These are phyloP conservation scores for Spiraea crenata DNA, from an alignment of 331 rosid species.

Conservation along the genomic window DNA sequence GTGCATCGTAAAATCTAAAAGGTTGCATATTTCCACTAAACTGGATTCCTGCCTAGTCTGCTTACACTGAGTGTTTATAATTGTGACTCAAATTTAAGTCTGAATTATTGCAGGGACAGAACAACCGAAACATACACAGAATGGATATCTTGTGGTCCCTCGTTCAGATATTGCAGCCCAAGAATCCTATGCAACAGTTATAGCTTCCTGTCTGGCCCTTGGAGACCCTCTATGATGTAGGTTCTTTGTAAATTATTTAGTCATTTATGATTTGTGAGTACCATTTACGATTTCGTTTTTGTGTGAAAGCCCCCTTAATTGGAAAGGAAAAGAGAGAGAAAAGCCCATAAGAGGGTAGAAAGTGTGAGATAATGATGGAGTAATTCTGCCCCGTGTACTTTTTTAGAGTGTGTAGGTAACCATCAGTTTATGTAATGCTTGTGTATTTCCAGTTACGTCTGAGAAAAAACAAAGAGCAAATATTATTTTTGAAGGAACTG, in stretches of 20 bases:
- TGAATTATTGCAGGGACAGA: constrained; percentile 61
- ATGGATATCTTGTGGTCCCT: constrained; percentile 98
- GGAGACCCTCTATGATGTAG: background rate
- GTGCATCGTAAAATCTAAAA: constrained; percentile 1
- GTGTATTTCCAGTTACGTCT: background rate
- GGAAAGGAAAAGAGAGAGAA: background rate
- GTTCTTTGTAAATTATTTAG: constrained; percentile 27
- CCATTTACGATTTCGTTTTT: background rate
- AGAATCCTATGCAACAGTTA: constrained; percentile 39
- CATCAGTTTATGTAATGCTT: background rate
- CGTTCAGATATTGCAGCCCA: constrained; percentile 86
- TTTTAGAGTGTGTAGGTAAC: constrained; percentile 26
- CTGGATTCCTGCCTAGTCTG: background rate
- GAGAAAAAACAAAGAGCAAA: too few species aligned
- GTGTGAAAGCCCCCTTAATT: background rate
- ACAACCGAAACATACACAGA: constrained; percentile 75
- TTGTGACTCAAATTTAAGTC: constrained; percentile 1
- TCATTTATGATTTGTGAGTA: constrained; percentile 28
- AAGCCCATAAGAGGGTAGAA: constrained; percentile 13
- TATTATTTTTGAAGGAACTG: too few species aligned
- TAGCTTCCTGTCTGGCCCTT: constrained; percentile 24
- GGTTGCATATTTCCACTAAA: background rate
- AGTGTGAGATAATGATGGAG: constrained; percentile 6
- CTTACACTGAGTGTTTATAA: background rate
- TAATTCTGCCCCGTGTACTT: constrained; percentile 1